Evolutionary conservation across 1,284 basidiomycete genomes (phyloP).

Genomic region (Paramarasmius palmivorus): DNA sequence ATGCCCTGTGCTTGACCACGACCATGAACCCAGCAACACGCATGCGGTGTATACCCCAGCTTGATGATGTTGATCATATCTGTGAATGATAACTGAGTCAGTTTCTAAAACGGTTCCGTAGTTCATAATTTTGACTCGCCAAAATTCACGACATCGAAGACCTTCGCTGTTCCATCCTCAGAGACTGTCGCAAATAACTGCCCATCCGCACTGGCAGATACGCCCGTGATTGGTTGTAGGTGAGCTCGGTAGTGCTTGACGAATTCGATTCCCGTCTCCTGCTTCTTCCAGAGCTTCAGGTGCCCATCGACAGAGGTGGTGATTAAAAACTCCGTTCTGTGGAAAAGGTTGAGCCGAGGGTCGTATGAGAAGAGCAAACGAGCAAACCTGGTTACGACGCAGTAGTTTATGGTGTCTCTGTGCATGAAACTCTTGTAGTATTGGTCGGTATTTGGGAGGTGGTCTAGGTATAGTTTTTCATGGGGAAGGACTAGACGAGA

Average conservation of each 20-base stretch:
- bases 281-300: conserved; percentile 99
- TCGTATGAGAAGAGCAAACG: conserved; percentile 9
- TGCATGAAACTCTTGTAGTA: conserved; percentile 99
- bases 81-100: conserved; percentile 29
- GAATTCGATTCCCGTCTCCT: conserved; percentile 89
- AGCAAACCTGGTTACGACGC: conserved; percentile 79
- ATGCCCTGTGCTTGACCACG: conserved; percentile 86
- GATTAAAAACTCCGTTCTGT: conserved; percentile 88
- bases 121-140: conserved; percentile 50
- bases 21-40: conserved; percentile 93
- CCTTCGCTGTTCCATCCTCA: conserved; percentile 85
- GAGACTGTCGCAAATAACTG: conserved; percentile 89
- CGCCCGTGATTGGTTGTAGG: conserved; percentile 75
- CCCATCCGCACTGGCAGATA: conserved; percentile 91
- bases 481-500: conserved; percentile 41
- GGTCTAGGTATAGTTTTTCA: conserved; percentile 82
- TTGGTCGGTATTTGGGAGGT: conserved; percentile 89
- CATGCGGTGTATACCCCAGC: conserved; percentile 79
- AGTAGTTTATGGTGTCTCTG: conserved; percentile 88
- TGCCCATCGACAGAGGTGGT: conserved; percentile 96
- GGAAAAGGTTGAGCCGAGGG: conserved; percentile 5
- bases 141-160: conserved; percentile 98
- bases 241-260: conserved; percentile 95
- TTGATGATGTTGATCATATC: conserved; percentile 99
- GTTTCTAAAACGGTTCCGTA: neutral